phyloP scores from a whole-genome alignment of 1,284 basidiomycete species.

The Apiotrichum gamsii region DNA sequence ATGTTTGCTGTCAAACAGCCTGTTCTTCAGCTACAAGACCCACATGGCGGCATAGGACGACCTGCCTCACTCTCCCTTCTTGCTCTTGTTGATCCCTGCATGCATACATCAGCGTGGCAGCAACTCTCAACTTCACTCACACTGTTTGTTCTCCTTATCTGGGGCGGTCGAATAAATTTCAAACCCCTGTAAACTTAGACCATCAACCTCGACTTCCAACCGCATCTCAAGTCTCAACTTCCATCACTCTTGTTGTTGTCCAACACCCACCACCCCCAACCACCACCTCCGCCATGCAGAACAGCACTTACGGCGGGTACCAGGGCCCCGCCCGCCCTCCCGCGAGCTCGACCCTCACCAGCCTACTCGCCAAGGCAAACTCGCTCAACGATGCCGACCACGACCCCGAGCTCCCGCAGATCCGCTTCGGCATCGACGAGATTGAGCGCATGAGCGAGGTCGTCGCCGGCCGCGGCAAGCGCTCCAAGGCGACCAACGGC shows the following conservation, averaged over 20 bases:
- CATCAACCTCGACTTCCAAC: no score
- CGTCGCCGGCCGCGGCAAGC: slow-evolving; percentile 33
- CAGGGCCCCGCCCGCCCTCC: slow-evolving; percentile 11
- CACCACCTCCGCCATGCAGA: slow-evolving; percentile 7
- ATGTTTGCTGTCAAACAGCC: neutral
- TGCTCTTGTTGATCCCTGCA: no score
- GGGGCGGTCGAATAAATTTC: neutral
- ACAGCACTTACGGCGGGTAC: slow-evolving; percentile 6
- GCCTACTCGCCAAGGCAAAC: slow-evolving; percentile 39
- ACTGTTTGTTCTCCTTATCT: no score
- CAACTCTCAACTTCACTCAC: no score
- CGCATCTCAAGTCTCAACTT: neutral
- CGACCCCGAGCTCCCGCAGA: slow-evolving; percentile 40
- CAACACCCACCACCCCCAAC: no score
- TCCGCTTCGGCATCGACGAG: slow-evolving; percentile 43
- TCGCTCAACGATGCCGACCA: slow-evolving; percentile 32
- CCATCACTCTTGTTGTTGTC: neutral
- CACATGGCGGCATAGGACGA: no score
- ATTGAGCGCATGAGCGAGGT: slow-evolving; percentile 42
- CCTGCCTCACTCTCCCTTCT: no score
- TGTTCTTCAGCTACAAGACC: no score
- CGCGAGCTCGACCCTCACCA: slow-evolving; percentile 27
- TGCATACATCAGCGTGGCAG: no score
- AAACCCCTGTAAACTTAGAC: no score
- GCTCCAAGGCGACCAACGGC: slow-evolving; percentile 21